Percentiles rank a stretch among this genome's conserved stretches.
phyloP scores from a whole-genome alignment of 2,329 filamentous ascomycete species.

The Neophaeococcomyces mojaviensis region DNA sequence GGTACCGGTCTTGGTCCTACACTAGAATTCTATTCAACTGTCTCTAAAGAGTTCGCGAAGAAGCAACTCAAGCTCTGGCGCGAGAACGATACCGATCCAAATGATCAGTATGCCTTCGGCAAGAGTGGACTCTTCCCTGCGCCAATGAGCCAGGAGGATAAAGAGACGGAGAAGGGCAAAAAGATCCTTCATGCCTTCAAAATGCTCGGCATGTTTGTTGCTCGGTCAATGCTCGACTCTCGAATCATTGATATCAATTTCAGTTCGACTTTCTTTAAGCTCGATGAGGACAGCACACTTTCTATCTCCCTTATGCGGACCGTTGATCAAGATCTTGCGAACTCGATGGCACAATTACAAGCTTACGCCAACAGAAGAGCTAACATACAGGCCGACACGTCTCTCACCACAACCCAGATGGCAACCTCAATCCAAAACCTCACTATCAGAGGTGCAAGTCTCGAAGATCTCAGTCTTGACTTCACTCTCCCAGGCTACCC shows the following conservation, averaged over 20 bases:
- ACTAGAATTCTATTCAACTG: constrained; percentile 94
- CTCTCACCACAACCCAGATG: constrained; percentile 62
- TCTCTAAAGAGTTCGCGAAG: constrained; percentile 94
- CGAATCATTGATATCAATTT: constrained; percentile 96
- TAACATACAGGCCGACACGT: constrained; percentile 64
- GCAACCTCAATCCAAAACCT: constrained; percentile 61
- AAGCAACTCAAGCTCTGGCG: constrained; percentile 97
- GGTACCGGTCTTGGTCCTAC: constrained; percentile 93
- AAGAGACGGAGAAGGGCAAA: constrained; percentile 68
- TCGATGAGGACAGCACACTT: constrained; percentile 72
- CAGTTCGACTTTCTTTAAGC: constrained; percentile 95
- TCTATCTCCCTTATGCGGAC: constrained; percentile 83
- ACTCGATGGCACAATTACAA: constrained; percentile 78
- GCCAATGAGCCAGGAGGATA: constrained; percentile 74
- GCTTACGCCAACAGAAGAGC: constrained; percentile 79
- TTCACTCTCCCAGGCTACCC: constrained; percentile 93
- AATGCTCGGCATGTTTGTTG: constrained; percentile 92
- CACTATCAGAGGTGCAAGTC: constrained; percentile 62
- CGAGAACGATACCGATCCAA: constrained; percentile 63
- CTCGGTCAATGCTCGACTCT: constrained; percentile 95
- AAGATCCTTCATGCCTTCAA: constrained; percentile 83
- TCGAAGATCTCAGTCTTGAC: constrained; percentile 86
- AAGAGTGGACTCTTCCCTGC: constrained; percentile 82
- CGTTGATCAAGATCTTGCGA: constrained; percentile 78
- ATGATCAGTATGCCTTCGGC: constrained; percentile 68